Base-by-base conservation (phyloP, 2,329 filamentous ascomycete genomes). In the Hymenoscyphus infarciens region DNA sequence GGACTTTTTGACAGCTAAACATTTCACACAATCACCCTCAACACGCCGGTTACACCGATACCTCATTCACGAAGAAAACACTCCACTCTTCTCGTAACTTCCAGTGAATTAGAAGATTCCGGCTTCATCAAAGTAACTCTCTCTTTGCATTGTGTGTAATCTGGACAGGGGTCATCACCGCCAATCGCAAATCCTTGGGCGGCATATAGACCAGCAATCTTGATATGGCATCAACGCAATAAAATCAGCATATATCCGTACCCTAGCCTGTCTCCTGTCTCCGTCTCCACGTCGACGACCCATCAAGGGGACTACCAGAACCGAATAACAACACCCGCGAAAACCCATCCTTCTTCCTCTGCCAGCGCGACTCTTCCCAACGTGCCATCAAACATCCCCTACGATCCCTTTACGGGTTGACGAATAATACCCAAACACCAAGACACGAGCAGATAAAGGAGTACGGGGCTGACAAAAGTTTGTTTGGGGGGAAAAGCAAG, bases 271-370 rank as follows among this genome's bases (percentile, higher is more conserved):
- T 63, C 63, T 65, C 63, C 66, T 60, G 67, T 54, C 29, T 33
- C 54, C 61, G 64, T 65, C 63, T 62, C 65, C 65, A 68, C 67
- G 65, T 71, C 68, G 68, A 71, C 69, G 19, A 49, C 42, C 6
- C 42, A 49, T 22, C 42, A 22, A 49, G 42, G 42, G n/a, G 6
- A 22, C n/a, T 10, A 49, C 42, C 42, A 22, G 19, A 49, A 49
- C 19, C 42, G n/a, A 49, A 49, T 49, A 49, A 49, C 42, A 49
- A 49, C 42, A 49, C 19, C 19, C n/a, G n/a, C 10, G 22, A 49
- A 49, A 22, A 19, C 42, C 8, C 10, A 22, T n/a, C 57, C 56
- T 15, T 61, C 39, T 61, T 45, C 4, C 58, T 35, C 15, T 27
- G 27, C 22, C 61, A 60, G 56, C 66, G 62, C 67, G 64, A 60